Base-by-base conservation (phyloP, 2,329 filamentous ascomycete genomes). In the Colletotrichum musicola region DNA sequence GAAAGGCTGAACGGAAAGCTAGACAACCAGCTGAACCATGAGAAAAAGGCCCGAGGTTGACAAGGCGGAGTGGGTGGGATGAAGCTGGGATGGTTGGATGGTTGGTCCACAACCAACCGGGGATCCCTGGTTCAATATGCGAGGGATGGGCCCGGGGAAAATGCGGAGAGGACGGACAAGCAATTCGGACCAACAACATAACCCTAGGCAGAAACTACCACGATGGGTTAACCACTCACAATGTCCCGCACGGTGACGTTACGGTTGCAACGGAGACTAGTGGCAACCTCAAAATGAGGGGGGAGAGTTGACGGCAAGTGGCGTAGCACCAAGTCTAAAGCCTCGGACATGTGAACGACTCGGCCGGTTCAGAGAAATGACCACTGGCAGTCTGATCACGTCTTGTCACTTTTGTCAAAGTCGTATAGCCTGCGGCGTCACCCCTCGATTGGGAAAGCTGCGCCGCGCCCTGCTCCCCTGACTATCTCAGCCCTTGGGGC, bases 61-160 rank as follows among this genome's bases (percentile, higher is more conserved):
- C 35, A 20, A 13, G 4, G 22, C n/a, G n/a, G 20, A 59, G 16
- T 54, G 38, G 51, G 38, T 30, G 53, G 38, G 47, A 20, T 47
- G n/a, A 27, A 22, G 40, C 46, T 12, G 38, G 59, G 53, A 59
- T 57, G 20, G 40, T 25, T n/a, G 25, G 35, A 44, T 60, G 44
- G 46, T 18, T 42, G 40, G 40, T 6, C 40, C 44, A n/a, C 16
- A 20, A 35, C 30, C 53, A n/a, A 46, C 61, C 7, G 54, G 64
- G 59, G 64, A 27, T n/a, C 42, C 64, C 64, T 64, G 61, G 64
- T 64, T 27, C 47, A 49, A 53, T 47, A 59, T 68, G 64, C 61
- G 64, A 61, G 64, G 61, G 54, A 59, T 20, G 12, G 53, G 18
- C 61, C 62, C 22, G 64, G 64, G 54, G 49, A 30, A 22, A 59